Evolutionary conservation across 176 grass and related monocot species (phyloP), one percentile per base, ranked within the genome.

Genomic region (Hyparrhenia diplandra): DNA sequence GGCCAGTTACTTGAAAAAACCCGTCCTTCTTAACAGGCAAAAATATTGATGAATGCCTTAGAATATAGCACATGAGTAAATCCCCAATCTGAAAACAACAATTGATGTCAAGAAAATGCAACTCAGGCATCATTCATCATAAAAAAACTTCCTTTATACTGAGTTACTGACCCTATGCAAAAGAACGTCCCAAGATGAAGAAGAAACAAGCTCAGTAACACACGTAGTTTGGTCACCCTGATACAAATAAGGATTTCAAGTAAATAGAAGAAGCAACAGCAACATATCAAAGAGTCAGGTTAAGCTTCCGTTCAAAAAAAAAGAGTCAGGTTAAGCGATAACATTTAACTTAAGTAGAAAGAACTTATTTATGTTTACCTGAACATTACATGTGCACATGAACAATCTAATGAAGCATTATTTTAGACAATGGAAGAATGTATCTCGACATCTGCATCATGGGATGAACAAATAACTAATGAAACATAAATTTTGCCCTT

Each of bases 1-100:
- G 13, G 24, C 87, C 87, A 71, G 76, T 42, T 3, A 89, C 87
- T 83, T 89, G 87, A 13, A 80, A n/a, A 69, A 76, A 81, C 42
- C 40, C 54, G 5, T 41, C 74, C 70, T 84, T 89, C 79, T 84
- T 89, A 71, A 89, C 32, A 68, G 69, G 42, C 63, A 89, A 69
- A 76, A 89, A 89, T 9, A 89, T 49, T 13, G 87, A 85, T 1
- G 71, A 80, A 57, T 80, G 41, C 64, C 82, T 51, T 6, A 89
- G 70, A 52, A 89, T 64, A 76, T 84, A 89, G 82, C 82, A 89
- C 87, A 89, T 89, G 51, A 85, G 77, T 41, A 89, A 64, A 85
- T 89, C 87, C 24, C 87, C 87, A 52, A 89, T 80, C 87, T 89
- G 71, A 67, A 88, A 80, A 76, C 1, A 69, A 24, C 20, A 85